phyloP scores from a whole-genome alignment of 1,139 yeast species.

The Kodamaea sp. region DNA sequence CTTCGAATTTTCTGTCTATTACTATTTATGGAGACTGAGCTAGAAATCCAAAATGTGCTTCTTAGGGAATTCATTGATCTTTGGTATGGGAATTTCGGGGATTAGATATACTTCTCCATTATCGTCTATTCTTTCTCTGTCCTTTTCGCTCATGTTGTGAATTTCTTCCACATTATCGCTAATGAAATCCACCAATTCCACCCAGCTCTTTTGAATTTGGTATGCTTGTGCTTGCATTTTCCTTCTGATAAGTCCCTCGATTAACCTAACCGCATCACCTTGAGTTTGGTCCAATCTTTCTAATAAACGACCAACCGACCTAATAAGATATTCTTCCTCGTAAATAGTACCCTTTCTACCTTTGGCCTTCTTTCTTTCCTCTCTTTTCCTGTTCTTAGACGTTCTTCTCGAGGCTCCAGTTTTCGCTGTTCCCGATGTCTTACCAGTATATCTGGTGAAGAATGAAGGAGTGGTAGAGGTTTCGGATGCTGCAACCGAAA shows the following conservation, averaged over 20 bases:
- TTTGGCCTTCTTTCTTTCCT: conserved; percentile 92
- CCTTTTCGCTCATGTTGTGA: conserved; percentile 76
- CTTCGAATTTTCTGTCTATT: too few relatives aligned
- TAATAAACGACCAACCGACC: conserved; percentile 82
- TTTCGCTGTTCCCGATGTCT: conserved; percentile 92
- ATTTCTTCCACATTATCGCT: conserved; percentile 68
- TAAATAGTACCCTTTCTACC: conserved; percentile 97
- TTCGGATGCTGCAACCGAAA: conserved; percentile 93
- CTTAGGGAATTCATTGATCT: conserved; percentile 58
- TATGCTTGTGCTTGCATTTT: conserved; percentile 76
- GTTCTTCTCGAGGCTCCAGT: conserved; percentile 95
- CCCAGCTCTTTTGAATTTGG: conserved; percentile 71
- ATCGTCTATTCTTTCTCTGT: conserved; percentile 86
- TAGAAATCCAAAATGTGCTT: conserved; percentile 55
- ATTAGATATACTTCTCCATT: conserved; percentile 79
- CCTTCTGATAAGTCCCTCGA: conserved; percentile 78
- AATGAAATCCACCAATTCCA: conserved; percentile 56
- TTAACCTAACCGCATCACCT: conserved; percentile 69
- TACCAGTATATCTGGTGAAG: conserved; percentile 94
- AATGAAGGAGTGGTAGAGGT: conserved; percentile 91
- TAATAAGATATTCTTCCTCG: conserved; percentile 92
- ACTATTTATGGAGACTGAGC: too few relatives aligned
- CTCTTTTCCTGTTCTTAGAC: conserved; percentile 87
- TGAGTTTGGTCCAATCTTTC: conserved; percentile 79
- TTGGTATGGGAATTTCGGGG: conserved; percentile 72